These are phyloP conservation scores for Rosa lucieae DNA, from an alignment of 306 rosid species.

Conservation along the genomic window DNA sequence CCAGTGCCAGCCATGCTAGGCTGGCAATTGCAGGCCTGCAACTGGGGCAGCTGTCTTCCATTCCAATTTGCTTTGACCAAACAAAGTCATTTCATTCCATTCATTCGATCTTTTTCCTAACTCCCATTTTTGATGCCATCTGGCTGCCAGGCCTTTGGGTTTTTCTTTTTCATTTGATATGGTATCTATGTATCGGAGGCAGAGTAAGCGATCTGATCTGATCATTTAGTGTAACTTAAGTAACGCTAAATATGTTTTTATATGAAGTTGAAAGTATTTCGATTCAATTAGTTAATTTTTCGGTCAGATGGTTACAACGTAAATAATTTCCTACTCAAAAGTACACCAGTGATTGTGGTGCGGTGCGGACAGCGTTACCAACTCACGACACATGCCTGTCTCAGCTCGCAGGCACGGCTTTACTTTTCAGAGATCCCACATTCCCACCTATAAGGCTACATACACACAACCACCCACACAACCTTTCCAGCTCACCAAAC, in stretches of 20 bases:
- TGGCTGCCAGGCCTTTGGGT: neutral
- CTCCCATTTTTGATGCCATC: neutral
- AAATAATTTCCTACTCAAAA: no score
- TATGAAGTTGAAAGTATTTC: no score
- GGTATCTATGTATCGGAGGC: no score
- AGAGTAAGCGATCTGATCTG: no score
- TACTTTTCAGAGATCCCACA: neutral
- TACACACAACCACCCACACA: neutral
- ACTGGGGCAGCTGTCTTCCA: conserved; percentile 45
- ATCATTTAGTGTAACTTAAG: no score
- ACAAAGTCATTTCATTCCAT: neutral
- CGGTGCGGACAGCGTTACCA: neutral
- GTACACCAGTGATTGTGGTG: neutral
- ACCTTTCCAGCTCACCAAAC: neutral
- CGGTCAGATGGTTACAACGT: no score
- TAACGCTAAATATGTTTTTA: no score
- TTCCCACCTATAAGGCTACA: neutral
- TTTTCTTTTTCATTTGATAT: no score
- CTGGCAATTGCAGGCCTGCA: conserved; percentile 11
- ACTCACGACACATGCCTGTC: neutral
- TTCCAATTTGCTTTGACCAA: conserved; percentile 38
- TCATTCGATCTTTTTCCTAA: neutral
- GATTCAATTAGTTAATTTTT: no score
- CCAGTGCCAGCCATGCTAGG: neutral
- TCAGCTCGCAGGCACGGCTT: neutral